Conservation (phyloP, 139 green algal species). For the Closterium sp. region DNA sequence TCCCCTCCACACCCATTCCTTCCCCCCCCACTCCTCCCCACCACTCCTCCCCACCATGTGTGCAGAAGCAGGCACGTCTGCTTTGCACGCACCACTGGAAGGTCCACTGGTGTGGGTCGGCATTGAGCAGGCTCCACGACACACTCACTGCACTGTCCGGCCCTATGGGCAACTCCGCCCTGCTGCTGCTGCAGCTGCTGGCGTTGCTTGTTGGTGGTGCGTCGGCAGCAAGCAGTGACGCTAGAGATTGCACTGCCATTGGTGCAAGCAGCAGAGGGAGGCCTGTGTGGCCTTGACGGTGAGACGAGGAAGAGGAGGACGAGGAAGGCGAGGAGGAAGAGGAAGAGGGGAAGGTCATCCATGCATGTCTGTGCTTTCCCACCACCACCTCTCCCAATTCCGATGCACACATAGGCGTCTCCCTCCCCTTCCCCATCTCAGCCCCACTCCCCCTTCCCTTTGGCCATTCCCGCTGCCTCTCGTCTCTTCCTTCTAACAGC, state of each 20-base stretch:
- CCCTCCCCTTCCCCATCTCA: not conserved
- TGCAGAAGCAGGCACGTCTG: not conserved
- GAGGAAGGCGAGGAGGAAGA: no score
- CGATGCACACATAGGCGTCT: not conserved
- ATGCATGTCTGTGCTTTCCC: not conserved
- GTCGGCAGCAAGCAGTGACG: not conserved
- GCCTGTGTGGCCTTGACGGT: not conserved
- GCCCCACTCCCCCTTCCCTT: not conserved
- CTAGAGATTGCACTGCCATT: not conserved
- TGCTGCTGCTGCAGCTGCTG: not conserved
- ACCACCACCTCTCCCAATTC: not conserved
- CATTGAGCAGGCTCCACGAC: not conserved
- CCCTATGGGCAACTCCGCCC: not conserved
- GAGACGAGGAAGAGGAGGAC: not conserved
- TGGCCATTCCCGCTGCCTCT: not conserved
- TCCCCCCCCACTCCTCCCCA: no score
- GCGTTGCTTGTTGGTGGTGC: not conserved
- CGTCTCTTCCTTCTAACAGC: not conserved
- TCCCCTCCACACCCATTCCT: no score
- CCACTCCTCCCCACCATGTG: no score
- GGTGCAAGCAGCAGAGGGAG: not conserved
- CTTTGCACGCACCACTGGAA: not conserved
- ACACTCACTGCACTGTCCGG: not conserved
- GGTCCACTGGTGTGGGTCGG: not conserved
- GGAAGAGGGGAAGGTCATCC: not conserved